Evolutionary conservation across 208 protist species (phyloP).

Genomic region (Trypanosoma avium): DNA sequence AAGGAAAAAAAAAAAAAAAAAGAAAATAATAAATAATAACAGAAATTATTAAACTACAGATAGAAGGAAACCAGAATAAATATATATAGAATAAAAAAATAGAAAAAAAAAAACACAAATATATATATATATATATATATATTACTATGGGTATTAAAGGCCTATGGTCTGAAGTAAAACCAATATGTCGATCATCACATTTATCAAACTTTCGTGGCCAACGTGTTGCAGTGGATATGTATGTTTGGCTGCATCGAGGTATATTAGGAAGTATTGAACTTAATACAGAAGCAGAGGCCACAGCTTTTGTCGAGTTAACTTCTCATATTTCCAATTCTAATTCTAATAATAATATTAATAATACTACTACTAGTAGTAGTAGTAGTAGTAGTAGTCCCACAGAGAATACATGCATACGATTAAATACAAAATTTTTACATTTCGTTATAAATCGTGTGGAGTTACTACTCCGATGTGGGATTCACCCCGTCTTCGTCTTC

Average conservation of each 20-base stretch:
- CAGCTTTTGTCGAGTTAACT: constrained; percentile 4
- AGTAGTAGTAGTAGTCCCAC: too few species aligned
- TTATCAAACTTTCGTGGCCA: constrained; percentile 73
- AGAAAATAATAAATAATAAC: background rate
- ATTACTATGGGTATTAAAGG: constrained; percentile 82
- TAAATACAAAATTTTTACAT: constrained; percentile 25
- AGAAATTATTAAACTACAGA: background rate
- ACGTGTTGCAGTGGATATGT: constrained; percentile 86
- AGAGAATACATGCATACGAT: too few species aligned
- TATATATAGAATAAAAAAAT: background rate
- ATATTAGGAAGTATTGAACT: constrained; percentile 47
- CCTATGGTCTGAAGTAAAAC: constrained; percentile 73
- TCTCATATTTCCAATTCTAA: background rate
- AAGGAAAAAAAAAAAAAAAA: constrained; percentile 11
- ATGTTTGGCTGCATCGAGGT: constrained; percentile 85
- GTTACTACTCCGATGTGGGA: constrained; percentile 52
- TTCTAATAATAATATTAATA: background rate
- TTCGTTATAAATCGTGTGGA: constrained; percentile 33
- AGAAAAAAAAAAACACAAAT: background rate
- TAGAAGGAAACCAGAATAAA: background rate
- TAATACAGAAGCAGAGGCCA: constrained; percentile 22
- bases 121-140: background rate
- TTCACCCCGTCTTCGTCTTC: constrained; percentile 81
- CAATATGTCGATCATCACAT: constrained; percentile 70
- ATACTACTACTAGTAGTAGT: too few species aligned